Evolutionary conservation across 1,139 yeast genomes (phyloP), one percentile per base, ranked within the genome.

Genomic region (Candida sp.): DNA sequence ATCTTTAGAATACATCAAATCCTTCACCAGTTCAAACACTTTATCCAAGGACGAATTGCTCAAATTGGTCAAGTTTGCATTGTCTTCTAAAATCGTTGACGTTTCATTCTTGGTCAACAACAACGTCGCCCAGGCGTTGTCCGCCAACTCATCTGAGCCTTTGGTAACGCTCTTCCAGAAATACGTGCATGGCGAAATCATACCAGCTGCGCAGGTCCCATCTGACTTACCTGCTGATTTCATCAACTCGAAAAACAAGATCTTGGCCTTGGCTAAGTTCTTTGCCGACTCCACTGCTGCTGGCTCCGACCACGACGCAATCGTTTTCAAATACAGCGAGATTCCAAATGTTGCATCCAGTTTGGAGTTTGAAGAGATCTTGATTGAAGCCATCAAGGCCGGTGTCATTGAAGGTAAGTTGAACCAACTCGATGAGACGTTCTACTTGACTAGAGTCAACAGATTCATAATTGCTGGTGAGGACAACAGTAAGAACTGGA

Each of bases 381-480:
- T 78, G 56, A 73, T 78, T 39, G 73, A 75, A 58, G 70, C 81
- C 42, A 77, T 78, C 57, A 76, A 75, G 59, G 68, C 74, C 11
- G 76, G 77, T 42, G 76, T 78, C 47, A 62, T 78, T 52, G 81
- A 76, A 63, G 83, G 82, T 50, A 77, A 75, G 59, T 72, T 78
- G 59, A 76, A 77, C 61, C 83, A 78, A 64, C 66, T 77, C 46
- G 75, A 73, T 38, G 70, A 73, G 56, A 66, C 72, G n/a, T 77
- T 78, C 62, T 65, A 70, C 53, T 73, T 78, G 59, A 72, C 73
- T 37, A 73, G 79, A 62, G 78, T 73, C 39, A 75, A 73, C 62
- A 71, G 75, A 60, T 73, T 76, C 50, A 67, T 78, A 48, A 59
- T 75, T 54, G 79, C 80, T 49, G 77, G 77, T 47, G 69, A 70